phyloP scores from a whole-genome alignment of 176 grass and related monocot genomes.

The Hordeum vulgare region MorexV3_pseudomolecules_assembly NC_058523.1:67992399-67992898 shows the following conservation, averaged over 20 bases:
- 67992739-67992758: neutral
- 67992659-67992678: neutral
- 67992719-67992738: neutral
- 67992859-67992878: neutral
- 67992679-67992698: neutral
- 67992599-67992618: neutral
- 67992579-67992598: neutral
- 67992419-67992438: conserved; percentile 47
- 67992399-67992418: conserved; percentile 42
- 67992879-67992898: neutral
- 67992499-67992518: neutral
- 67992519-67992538: neutral
- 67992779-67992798: neutral
- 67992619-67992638: neutral
- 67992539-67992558: neutral
- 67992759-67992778: neutral
- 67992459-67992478: conserved; percentile 57
- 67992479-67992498: neutral
- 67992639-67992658: neutral
- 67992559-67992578: neutral
- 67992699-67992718: neutral
- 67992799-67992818: neutral
- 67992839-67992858: neutral
- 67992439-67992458: conserved; percentile 51
- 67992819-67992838: neutral